Conservation (phyloP, 371 early-diverging fungal genomes). For the Lichtheimia hyalospora region DNA sequence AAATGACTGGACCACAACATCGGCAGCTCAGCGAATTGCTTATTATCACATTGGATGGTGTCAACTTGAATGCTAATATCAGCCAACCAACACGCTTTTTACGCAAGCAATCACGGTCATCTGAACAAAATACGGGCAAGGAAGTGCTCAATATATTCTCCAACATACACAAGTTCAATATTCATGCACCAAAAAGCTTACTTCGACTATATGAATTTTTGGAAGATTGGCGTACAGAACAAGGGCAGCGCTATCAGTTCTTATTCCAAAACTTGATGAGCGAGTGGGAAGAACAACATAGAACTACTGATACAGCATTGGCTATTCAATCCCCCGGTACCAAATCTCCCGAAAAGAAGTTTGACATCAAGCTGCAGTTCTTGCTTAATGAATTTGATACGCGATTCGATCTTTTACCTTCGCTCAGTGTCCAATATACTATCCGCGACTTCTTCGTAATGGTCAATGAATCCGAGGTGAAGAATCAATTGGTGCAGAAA, state of each 20-base stretch:
- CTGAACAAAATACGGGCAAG: slow-evolving; percentile 24
- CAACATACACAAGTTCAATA: slow-evolving; percentile 53
- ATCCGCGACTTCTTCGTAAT: slow-evolving; percentile 57
- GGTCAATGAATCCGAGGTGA: slow-evolving; percentile 46
- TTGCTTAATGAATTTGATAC: slow-evolving; percentile 58
- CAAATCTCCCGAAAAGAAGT: slow-evolving; percentile 13
- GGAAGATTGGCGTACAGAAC: slow-evolving; percentile 81
- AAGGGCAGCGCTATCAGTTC: slow-evolving; percentile 72
- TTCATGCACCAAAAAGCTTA: slow-evolving; percentile 72
- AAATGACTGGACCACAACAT: slow-evolving; percentile 17
- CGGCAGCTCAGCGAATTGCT: slow-evolving; percentile 22
- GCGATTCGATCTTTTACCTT: slow-evolving; percentile 67
- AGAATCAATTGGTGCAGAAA: slow-evolving; percentile 31
- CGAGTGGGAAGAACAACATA: slow-evolving; percentile 67
- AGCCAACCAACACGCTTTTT: slow-evolving; percentile 22
- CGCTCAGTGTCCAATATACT: slow-evolving; percentile 64
- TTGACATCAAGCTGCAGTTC: slow-evolving; percentile 65
- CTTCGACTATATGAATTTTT: slow-evolving; percentile 78
- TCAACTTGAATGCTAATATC: slow-evolving; percentile 42
- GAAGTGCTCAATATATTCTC: slow-evolving; percentile 59
- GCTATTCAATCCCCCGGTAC: neutral
- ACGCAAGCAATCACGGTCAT: slow-evolving; percentile 13
- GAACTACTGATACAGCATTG: slow-evolving; percentile 13
- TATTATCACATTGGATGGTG: slow-evolving; percentile 32
- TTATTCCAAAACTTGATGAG: slow-evolving; percentile 70